Base-by-base conservation (phyloP, 805 yeast genomes). In the Sporopachydermia quercuum region DNA sequence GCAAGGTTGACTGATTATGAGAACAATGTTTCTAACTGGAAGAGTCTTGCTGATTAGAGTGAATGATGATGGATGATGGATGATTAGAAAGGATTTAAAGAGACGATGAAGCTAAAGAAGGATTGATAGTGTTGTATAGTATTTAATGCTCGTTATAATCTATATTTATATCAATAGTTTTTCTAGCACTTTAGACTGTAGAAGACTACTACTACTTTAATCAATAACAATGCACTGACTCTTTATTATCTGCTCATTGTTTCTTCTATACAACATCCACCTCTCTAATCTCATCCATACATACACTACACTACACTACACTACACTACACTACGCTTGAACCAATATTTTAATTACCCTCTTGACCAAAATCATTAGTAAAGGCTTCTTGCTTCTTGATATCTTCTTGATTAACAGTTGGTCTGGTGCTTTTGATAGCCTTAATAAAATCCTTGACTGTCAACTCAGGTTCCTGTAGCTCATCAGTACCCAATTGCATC, bases 351-450 rank as follows among this genome's bases (percentile, higher is more conserved):
- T 58, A 83, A 51, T 83, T 85, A 36, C 99, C 99, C 59, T 91
- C 98, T 51, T 89, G 95, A 33, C 98, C 99, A 56, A 91, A 91
- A 60, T 91, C 99, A 36, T 70, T 71, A 0, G 99, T 91, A 55
- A 91, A 91, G 47, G 83, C 81, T 37, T 75, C 74, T 58, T 89
- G 96, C 53, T 78, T 79, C 43, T 65, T 68, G 43, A 91, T 71
- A 56, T 91, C 99, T 6, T 70, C 71, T 36, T 71, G 78, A 53
- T 91, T 91, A 30, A 91, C 97, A 0, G 99, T 91, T 14, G 98
- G 98, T 55, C 96, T 72, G 41, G 94, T 84, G 19, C 78, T 75
- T 58, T 84, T 83, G 42, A 91, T 76, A 1, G 96, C 94, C 60
- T 87, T 86, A 46, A 89, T 71, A 62, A 91, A 91, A 60, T 91